Base-by-base conservation (phyloP, 176 grass and related monocot genomes). In the Oryza glumipatula region DNA sequence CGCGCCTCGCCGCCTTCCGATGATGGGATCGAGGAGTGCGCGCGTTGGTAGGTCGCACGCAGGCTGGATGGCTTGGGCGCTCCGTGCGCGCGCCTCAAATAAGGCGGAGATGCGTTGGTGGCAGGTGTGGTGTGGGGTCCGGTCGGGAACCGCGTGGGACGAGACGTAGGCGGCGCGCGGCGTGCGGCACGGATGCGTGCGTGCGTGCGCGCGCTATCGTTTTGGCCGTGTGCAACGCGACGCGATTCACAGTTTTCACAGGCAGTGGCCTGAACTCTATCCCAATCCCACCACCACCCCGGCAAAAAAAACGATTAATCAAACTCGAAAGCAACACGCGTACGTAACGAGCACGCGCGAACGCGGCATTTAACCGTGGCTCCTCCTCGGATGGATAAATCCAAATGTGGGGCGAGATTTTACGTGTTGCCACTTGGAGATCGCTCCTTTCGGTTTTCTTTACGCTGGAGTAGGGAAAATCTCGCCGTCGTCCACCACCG, bases 141-240 rank as follows among this genome's bases (percentile, higher is more conserved):
- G 78, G 28, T 21, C 46, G 10, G 68, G 60, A 81, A 84, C 28
- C 72, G 79, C 81, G 74, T 84, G 73, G 38, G 67, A 13, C 19
- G 89, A 65, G 83, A 72, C 56, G 82, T 46, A 26, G 69, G 78
- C 41, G 48, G 71, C 54, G 76, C 60, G 24, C 23, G 38, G 21
- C 47, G 13, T 9, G 46, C 44, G 44, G 44, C 44, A 46, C 44
- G 44, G 46, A 26, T 26, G 26, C 41, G 41, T 48, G 46, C 11
- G 1, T 52, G 51, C 51, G 51, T 7, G 13, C 51, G 47, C 13
- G 3, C 12, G 0, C 47, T 49, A 3, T 49, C 47, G 47, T 49
- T 49, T 15, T 49, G 47, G 47, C 43, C 43, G 13, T 3, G 45
- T 2, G 45, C 45, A 9, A 10, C 43, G 43, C 43, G 43, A 41